These are phyloP conservation scores for Ambrosia hybrid DNA, from an alignment of 140 eudicot genomes.

Conservation along the genomic window DNA sequence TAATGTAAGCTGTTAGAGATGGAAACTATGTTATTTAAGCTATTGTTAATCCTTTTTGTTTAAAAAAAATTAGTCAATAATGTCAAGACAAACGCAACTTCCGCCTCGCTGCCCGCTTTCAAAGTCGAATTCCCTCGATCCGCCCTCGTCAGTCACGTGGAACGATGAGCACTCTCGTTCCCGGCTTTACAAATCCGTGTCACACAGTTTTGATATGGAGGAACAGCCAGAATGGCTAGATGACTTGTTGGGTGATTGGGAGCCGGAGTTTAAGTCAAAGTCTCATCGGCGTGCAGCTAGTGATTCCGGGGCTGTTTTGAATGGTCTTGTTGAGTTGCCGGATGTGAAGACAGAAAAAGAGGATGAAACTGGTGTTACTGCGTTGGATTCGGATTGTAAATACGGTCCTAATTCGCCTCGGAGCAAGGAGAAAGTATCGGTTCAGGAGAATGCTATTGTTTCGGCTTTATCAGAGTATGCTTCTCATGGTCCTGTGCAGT, in stretches of 20 bases:
- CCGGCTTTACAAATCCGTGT: constrained; percentile 42
- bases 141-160: constrained; percentile 26
- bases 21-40: constrained; percentile 1
- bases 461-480: constrained; percentile 69
- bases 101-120: constrained; percentile 85
- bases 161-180: constrained; percentile 20
- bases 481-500: constrained; percentile 44
- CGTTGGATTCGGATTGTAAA: constrained; percentile 46
- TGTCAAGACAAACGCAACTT: constrained; percentile 71
- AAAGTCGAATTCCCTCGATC: constrained; percentile 34
- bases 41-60: not conserved
- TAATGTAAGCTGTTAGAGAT: constrained; percentile 7
- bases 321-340: constrained; percentile 41
- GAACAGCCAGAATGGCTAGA: constrained; percentile 74
- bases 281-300: constrained; percentile 57
- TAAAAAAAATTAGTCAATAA: constrained; percentile 18
- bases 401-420: constrained; percentile 91
- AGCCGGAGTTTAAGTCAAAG: constrained; percentile 30
- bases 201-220: constrained; percentile 50
- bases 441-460: constrained; percentile 51
- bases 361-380: constrained; percentile 26
- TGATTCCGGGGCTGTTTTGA: constrained; percentile 51
- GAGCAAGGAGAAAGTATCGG: constrained; percentile 40
- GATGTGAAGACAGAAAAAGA: constrained; percentile 35
- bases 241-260: constrained; percentile 62